Conservation (phyloP, 192 early-diverging fungal species). For the Backusella liffmaniae region DNA sequence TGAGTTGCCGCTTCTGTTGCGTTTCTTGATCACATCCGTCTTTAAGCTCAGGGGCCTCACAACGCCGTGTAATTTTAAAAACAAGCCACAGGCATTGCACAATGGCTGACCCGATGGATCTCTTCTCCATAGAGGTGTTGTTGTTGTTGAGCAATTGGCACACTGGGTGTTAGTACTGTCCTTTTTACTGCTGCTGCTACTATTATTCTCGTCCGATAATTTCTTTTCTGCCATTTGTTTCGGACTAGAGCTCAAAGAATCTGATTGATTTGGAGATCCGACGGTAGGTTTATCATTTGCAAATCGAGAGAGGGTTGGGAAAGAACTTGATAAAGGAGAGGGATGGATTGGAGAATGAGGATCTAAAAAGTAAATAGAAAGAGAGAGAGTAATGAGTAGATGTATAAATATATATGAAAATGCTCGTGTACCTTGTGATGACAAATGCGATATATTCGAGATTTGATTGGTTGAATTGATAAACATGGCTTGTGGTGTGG, state of each 20-base stretch:
- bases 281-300: background rate
- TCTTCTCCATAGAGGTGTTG: slow-evolving; percentile 88
- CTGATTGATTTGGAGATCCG: slow-evolving; percentile 9
- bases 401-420: background rate
- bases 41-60: slow-evolving; percentile 78
- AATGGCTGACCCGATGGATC: slow-evolving; percentile 77
- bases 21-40: slow-evolving; percentile 80
- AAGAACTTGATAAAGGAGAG: background rate
- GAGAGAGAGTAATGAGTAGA: background rate
- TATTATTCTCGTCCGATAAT: background rate
- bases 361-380: background rate
- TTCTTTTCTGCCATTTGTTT: background rate
- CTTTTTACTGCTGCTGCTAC: slow-evolving; percentile 1
- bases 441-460: background rate
- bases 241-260: background rate
- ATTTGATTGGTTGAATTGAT: slow-evolving; percentile 2
- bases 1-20: slow-evolving; percentile 58
- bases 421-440: background rate
- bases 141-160: slow-evolving; percentile 79
- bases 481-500: background rate
- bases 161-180: slow-evolving; percentile 41
- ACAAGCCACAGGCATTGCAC: slow-evolving; percentile 95
- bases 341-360: background rate
- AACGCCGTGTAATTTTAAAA: slow-evolving; percentile 86
- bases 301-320: background rate